Evolutionary conservation across 352 stramenopile species (phyloP).

Genomic region (Pythium insidiosum): DNA sequence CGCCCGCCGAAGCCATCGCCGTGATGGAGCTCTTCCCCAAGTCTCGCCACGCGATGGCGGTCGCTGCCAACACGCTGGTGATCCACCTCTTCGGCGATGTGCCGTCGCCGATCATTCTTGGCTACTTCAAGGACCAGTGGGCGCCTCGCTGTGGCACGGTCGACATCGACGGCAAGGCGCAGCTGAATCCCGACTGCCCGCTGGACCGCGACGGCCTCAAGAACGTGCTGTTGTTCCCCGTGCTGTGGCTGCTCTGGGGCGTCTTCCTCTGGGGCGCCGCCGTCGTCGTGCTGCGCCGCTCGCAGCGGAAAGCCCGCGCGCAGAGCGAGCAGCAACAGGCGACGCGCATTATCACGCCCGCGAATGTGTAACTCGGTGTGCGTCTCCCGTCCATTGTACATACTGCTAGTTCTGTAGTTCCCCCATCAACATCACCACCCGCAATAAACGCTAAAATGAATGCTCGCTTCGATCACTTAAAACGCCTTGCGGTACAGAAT

Average conservation of each 20-base stretch:
- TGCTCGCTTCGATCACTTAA: conserved; percentile 23
- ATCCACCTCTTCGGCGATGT: conserved; percentile 94
- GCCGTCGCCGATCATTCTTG: conserved; percentile 89
- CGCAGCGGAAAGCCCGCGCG: neutral
- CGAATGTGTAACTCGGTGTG: no score
- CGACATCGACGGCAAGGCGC: conserved; percentile 42
- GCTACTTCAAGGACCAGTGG: conserved; percentile 88
- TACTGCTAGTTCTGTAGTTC: no score
- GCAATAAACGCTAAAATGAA: neutral
- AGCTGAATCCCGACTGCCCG: conserved; percentile 59
- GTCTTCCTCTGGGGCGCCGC: conserved; percentile 56
- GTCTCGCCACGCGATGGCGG: conserved; percentile 81
- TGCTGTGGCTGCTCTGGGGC: conserved; percentile 69
- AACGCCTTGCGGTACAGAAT: conserved; percentile 97
- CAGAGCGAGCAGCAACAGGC: no score
- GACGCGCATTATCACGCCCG: no score
- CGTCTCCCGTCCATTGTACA: no score
- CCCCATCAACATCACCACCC: neutral
- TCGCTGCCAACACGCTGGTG: conserved; percentile 87
- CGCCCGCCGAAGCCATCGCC: conserved; percentile 73
- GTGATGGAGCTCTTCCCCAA: conserved; percentile 88
- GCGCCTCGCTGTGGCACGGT: conserved; percentile 84
- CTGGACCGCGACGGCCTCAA: conserved; percentile 52
- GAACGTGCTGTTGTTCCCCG: conserved; percentile 62
- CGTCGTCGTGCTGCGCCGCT: conserved; percentile 25